phyloP scores from a whole-genome alignment of 2,329 filamentous ascomycete species.

The Xylaria polymorpha region DNA sequence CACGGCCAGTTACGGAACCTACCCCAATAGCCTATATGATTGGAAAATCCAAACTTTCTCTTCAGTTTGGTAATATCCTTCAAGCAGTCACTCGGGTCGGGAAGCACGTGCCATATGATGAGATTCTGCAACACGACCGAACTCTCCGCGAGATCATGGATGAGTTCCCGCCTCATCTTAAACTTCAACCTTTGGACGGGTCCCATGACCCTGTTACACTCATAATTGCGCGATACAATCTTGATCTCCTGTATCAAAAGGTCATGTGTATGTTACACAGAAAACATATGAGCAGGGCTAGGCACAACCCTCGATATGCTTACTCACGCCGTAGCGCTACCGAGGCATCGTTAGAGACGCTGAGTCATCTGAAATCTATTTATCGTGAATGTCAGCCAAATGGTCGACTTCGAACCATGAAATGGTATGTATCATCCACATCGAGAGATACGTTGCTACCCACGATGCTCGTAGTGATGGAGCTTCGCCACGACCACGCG shows the following conservation, averaged over 20 bases:
- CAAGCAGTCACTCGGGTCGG: slow-evolving; percentile 70
- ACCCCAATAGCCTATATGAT: slow-evolving; percentile 86
- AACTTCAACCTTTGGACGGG: slow-evolving; percentile 78
- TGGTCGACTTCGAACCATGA: slow-evolving; percentile 77
- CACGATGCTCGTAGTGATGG: slow-evolving; percentile 84
- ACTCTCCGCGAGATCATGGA: slow-evolving; percentile 70
- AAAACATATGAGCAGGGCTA: slow-evolving; percentile 82
- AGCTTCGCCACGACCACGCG: slow-evolving; percentile 77
- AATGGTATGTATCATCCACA: slow-evolving; percentile 81
- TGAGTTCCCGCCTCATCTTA: slow-evolving; percentile 82
- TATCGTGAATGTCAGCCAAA: slow-evolving; percentile 78
- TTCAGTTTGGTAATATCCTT: slow-evolving; percentile 77
- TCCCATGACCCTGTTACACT: slow-evolving; percentile 84
- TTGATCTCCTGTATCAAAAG: slow-evolving; percentile 89
- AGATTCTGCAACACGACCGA: slow-evolving; percentile 71
- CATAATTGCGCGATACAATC: slow-evolving; percentile 84
- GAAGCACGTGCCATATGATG: slow-evolving; percentile 69
- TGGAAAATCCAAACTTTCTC: slow-evolving; percentile 74
- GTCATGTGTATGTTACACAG: slow-evolving; percentile 89
- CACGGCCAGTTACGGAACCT: slow-evolving; percentile 74
- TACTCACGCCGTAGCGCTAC: slow-evolving; percentile 87
- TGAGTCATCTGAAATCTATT: slow-evolving; percentile 81
- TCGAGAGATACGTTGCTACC: slow-evolving; percentile 88
- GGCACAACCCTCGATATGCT: slow-evolving; percentile 82
- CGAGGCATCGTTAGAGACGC: slow-evolving; percentile 84